These are phyloP conservation scores for Chlorella sorokiniana DNA, from an alignment of 139 green algal genomes.

Conservation along the genomic window DNA sequence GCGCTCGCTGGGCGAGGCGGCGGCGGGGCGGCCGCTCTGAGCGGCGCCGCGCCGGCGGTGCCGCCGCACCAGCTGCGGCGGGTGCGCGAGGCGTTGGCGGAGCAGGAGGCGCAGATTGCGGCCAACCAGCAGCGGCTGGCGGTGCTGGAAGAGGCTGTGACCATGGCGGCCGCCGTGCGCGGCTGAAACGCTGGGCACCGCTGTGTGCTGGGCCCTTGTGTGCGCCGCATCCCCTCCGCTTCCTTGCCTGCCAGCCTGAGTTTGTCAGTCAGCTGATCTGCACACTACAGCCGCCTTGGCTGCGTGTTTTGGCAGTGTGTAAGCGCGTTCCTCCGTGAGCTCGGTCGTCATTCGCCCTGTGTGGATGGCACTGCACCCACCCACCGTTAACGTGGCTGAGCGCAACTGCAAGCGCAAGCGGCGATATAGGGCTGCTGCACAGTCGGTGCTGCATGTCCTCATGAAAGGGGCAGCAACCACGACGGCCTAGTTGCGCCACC, in stretches of 20 bases:
- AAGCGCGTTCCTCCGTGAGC: too few relatives aligned
- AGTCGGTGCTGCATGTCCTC: too few relatives aligned
- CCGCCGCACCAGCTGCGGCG: slow-evolving; percentile 44
- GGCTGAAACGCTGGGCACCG: not conserved
- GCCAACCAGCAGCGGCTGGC: slow-evolving; percentile 24
- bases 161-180: not conserved
- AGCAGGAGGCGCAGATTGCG: slow-evolving; percentile 31
- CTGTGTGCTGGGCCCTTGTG: not conserved
- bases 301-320: too few relatives aligned
- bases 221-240: not conserved
- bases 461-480: too few relatives aligned
- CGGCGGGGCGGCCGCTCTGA: not conserved
- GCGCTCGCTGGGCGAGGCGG: slow-evolving; percentile 3
- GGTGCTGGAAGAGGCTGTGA: slow-evolving; percentile 22
- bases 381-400: too few relatives aligned
- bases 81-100: slow-evolving; percentile 41
- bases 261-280: too few relatives aligned
- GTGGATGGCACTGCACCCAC: too few relatives aligned
- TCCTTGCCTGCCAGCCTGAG: not conserved
- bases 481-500: too few relatives aligned
- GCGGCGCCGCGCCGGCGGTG: not conserved
- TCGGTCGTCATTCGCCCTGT: too few relatives aligned
- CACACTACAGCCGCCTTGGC: not conserved
- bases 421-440: too few relatives aligned
- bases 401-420: too few relatives aligned